A percentile compares a stretch with the other conserved stretches of the same genome.
phyloP scores from a whole-genome alignment of 495 filamentous ascomycete species.

The Hyaloscypha variabilis region DNA sequence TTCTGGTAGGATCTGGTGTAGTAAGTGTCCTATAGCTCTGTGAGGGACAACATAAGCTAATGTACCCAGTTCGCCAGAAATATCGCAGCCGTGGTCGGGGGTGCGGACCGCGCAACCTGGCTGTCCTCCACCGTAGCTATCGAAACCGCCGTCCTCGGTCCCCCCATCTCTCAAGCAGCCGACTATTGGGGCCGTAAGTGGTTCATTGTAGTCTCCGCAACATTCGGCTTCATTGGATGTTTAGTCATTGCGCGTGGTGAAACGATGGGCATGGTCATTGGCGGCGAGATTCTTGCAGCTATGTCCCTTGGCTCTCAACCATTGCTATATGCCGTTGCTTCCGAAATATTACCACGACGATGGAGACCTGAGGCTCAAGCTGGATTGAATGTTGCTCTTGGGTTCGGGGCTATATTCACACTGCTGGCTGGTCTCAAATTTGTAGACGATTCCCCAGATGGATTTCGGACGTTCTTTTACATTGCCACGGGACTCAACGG shows the following conservation, averaged over 20 bases:
- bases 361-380: constrained; percentile 36
- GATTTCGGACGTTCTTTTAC: constrained; percentile 3
- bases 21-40: background rate
- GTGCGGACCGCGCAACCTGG: constrained; percentile 27
- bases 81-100: background rate
- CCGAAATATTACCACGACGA: constrained; percentile 38
- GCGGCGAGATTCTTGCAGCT: constrained; percentile 34
- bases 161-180: constrained; percentile 38
- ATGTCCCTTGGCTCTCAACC: constrained; percentile 39
- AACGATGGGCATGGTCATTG: constrained; percentile 37
- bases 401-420: constrained; percentile 23
- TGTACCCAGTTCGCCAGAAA: background rate
- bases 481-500: background rate
- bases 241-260: constrained; percentile 36
- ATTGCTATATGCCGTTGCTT: constrained; percentile 38
- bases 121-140: constrained; percentile 35
- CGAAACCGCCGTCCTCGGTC: constrained; percentile 35
- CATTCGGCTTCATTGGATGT: constrained; percentile 34
- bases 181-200: constrained; percentile 44
- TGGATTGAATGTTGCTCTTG: constrained; percentile 28
- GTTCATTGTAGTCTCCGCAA: constrained; percentile 37
- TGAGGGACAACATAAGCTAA: background rate
- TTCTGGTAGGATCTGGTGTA: constrained; percentile 5
- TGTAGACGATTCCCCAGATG: background rate
- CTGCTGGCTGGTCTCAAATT: constrained; percentile 1